Percentiles rank a stretch among this genome's conserved stretches.
These are phyloP conservation scores for Pseudocercospora crystallina DNA, from an alignment of 2,329 filamentous ascomycete species.

Conservation along the genomic window DNA sequence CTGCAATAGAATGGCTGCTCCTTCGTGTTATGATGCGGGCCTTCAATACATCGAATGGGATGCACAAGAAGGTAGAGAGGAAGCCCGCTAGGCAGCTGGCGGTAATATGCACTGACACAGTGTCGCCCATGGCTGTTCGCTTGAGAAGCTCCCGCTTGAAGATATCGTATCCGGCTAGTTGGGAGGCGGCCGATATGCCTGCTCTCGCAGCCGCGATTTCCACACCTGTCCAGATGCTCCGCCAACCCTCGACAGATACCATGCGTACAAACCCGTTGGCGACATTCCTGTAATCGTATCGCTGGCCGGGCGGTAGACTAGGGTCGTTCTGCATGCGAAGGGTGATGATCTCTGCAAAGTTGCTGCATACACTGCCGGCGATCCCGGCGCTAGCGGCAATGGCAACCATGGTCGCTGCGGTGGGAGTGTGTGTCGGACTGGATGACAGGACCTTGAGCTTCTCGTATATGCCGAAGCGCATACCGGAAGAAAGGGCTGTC, in stretches of 20 bases:
- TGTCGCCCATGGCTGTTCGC: slow-evolving; percentile 21
- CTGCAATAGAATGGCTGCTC: slow-evolving; percentile 13
- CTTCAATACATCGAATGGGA: slow-evolving; percentile 26
- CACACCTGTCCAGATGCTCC: slow-evolving; percentile 27
- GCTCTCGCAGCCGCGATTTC: slow-evolving; percentile 25
- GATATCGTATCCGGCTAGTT: slow-evolving; percentile 27
- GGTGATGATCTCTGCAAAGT: too few relatives aligned
- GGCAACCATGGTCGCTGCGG: too few relatives aligned
- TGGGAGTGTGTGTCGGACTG: too few relatives aligned
- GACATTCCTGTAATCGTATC: slow-evolving; percentile 18
- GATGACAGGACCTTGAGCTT: too few relatives aligned
- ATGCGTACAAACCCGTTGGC: slow-evolving; percentile 23
- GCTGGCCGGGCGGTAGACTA: too few relatives aligned
- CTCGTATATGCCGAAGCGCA: too few relatives aligned
- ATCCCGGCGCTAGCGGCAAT: too few relatives aligned
- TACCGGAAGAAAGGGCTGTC: too few relatives aligned
- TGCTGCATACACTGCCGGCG: too few relatives aligned
- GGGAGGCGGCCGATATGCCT: slow-evolving; percentile 22
- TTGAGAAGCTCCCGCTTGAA: slow-evolving; percentile 26
- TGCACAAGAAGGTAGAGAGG: slow-evolving; percentile 28
- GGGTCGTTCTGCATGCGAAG: too few relatives aligned
- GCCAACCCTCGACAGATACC: slow-evolving; percentile 24
- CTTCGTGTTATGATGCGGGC: slow-evolving; percentile 25
- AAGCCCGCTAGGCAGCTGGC: slow-evolving; percentile 26
- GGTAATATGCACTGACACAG: slow-evolving; percentile 22